Percentiles rank a stretch among this genome's conserved stretches.
These are phyloP conservation scores for Vickermania ingenoplastis DNA, from an alignment of 208 protist genomes.

Conservation along the genomic window DNA sequence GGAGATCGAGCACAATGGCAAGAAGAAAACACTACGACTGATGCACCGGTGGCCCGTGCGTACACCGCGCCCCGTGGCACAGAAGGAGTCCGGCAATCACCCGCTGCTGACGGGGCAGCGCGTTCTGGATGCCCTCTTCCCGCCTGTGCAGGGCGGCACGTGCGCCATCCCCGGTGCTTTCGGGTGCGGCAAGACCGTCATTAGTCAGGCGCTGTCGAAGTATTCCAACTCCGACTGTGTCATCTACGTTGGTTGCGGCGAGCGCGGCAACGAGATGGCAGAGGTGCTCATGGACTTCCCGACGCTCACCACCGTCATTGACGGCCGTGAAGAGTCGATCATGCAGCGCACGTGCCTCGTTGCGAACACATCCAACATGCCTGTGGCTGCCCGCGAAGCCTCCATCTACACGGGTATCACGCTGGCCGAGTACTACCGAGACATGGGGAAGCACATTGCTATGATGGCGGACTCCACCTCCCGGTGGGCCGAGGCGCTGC, in stretches of 20 bases:
- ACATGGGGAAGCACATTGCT: slow-evolving; percentile 99
- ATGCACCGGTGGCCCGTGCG: slow-evolving; percentile 98
- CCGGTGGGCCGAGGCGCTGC: slow-evolving; percentile 99
- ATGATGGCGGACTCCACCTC: slow-evolving; percentile 99
- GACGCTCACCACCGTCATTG: slow-evolving; percentile 90
- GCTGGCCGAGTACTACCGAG: slow-evolving; percentile 99
- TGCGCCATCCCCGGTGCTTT: slow-evolving; percentile 99
- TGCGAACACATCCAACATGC: slow-evolving; percentile 99
- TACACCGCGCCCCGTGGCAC: slow-evolving; percentile 88
- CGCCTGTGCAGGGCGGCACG: slow-evolving; percentile 98
- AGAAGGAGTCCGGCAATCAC: slow-evolving; percentile 94
- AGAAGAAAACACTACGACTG: slow-evolving; percentile 86
- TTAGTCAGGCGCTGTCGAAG: slow-evolving; percentile 99
- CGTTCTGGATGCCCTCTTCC: slow-evolving; percentile 99
- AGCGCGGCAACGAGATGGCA: slow-evolving; percentile 99
- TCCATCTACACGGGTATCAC: slow-evolving; percentile 99
- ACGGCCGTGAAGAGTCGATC: slow-evolving; percentile 96
- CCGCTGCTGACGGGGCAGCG: slow-evolving; percentile 99
- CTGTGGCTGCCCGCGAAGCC: slow-evolving; percentile 99
- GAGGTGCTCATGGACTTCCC: slow-evolving; percentile 99
- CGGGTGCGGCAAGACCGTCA: slow-evolving; percentile 99
- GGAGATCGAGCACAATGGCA: slow-evolving; percentile 89
- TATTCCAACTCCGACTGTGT: slow-evolving; percentile 99
- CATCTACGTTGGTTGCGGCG: slow-evolving; percentile 99
- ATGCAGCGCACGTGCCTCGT: slow-evolving; percentile 99